Evolutionary conservation across 495 filamentous ascomycete genomes (phyloP), one percentile per base, ranked within the genome.

Genomic region (Hypoxylon trugodes): DNA sequence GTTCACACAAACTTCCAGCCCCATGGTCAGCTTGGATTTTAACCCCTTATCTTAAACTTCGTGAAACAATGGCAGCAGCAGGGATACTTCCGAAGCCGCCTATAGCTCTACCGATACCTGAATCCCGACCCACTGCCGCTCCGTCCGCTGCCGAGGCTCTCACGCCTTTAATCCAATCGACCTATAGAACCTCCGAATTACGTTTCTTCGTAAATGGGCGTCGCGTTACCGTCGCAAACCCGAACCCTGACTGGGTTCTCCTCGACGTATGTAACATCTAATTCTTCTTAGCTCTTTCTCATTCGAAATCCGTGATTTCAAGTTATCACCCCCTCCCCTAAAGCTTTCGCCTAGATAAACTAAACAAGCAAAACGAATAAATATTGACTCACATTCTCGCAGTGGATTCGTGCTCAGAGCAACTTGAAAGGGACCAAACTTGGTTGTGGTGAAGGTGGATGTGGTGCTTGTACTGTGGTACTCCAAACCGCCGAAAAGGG

Each of bases 391-490:
- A n/a, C n/a, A n/a, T n/a, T n/a, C n/a, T n/a, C n/a, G n/a, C n/a
- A n/a, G n/a, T 68, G 65, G 65, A 68, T 68, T 19, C 59, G 65
- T 9, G 59, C 65, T 21, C 65, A 68, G 40, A 54, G 51, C 30
- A 64, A 30, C 30, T 46, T 68, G 25, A 68, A 68, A 36, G 65
- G 65, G 30, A 59, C 65, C 18, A 68, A 68, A 38, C 59, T 68
- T 24, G 86, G 86, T 26, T 96, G 91, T 73, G 90, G 90, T 9
- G 91, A 96, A 77, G 91, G 91, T 46, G 91, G 91, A 0, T 96
- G 91, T 69, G 91, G 91, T 60, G 91, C 91, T 70, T 96, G 91
- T 66, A 96, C 91, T 12, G 91, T 96, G 55, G 91, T 95, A 13
- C 82, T 95, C 6, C 90, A 94, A 71, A 83, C 86, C 50, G 91